These are phyloP conservation scores for Paecilomyces niveus DNA, from an alignment of 2,329 filamentous ascomycete genomes.

Conservation along the genomic window DNA sequence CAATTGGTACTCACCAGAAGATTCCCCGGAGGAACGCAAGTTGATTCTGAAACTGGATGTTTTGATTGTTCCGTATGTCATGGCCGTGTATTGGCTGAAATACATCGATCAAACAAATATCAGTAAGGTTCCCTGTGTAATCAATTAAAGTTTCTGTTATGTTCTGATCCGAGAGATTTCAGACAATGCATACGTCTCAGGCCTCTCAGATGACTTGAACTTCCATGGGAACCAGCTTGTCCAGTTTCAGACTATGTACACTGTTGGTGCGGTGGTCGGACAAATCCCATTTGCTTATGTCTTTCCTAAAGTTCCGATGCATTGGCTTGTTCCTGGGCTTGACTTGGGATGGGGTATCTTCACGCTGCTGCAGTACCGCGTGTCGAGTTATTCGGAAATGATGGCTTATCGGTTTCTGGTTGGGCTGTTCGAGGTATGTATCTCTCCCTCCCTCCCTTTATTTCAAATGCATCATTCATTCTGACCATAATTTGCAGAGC, in stretches of 20 bases:
- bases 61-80: constrained; percentile 46
- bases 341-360: constrained; percentile 52
- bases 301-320: constrained; percentile 41
- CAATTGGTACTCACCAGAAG: constrained; percentile 40
- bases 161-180: neutral
- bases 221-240: constrained; percentile 49
- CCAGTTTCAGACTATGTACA: constrained; percentile 49
- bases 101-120: constrained; percentile 29
- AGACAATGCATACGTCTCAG: constrained; percentile 22
- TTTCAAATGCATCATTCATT: neutral
- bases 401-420: constrained; percentile 50
- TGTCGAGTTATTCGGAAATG: constrained; percentile 43
- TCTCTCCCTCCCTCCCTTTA: neutral
- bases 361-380: constrained; percentile 50
- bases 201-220: constrained; percentile 18
- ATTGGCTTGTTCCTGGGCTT: constrained; percentile 45
- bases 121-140: neutral
- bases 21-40: constrained; percentile 41
- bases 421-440: constrained; percentile 44
- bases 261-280: constrained; percentile 44
- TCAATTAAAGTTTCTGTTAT: neutral
- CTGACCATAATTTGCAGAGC: constrained; percentile 10
- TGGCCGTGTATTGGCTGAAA: constrained; percentile 45
- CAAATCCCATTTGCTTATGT: constrained; percentile 49
- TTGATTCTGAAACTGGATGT: constrained; percentile 48